Evolutionary conservation across 2,329 filamentous ascomycete species (phyloP).

Genomic region (Aureobasidium sp.): DNA sequence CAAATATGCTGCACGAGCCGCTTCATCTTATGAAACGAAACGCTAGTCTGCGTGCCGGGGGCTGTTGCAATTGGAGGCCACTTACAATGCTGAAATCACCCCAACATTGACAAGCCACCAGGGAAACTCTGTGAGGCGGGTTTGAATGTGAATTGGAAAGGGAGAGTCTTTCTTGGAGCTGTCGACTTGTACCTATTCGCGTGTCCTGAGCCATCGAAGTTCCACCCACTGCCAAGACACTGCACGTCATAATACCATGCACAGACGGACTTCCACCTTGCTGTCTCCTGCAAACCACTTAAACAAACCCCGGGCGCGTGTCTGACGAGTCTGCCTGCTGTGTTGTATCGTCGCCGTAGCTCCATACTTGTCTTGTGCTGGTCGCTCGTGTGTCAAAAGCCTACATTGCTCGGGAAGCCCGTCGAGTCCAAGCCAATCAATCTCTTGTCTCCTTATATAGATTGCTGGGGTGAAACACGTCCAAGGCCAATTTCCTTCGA

Average conservation of each 20-base stretch:
- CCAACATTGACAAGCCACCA: background rate
- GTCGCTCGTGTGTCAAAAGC: background rate
- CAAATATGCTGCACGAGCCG: constrained; percentile 9
- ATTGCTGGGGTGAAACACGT: constrained; percentile 1
- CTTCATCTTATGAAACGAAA: constrained; percentile 9
- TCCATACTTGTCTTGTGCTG: background rate
- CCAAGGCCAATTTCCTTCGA: constrained; percentile 1
- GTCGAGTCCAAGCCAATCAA: background rate
- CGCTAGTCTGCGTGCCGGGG: constrained; percentile 5
- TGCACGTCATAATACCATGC: background rate
- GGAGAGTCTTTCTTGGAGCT: background rate
- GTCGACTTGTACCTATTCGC: background rate
- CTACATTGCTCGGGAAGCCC: background rate
- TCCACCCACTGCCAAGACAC: background rate
- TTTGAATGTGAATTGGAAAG: background rate
- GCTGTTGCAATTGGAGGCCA: background rate
- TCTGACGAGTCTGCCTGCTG: background rate
- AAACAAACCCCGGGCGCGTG: too few relatives aligned
- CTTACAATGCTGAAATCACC: background rate
- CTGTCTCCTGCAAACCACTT: background rate
- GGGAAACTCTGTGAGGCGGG: background rate
- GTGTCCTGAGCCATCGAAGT: background rate
- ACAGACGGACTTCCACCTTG: background rate
- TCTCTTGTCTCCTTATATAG: background rate
- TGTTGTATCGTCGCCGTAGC: background rate